These are phyloP conservation scores for Leccinum variabile DNA, from an alignment of 1,284 basidiomycete species.

Conservation along the genomic window DNA sequence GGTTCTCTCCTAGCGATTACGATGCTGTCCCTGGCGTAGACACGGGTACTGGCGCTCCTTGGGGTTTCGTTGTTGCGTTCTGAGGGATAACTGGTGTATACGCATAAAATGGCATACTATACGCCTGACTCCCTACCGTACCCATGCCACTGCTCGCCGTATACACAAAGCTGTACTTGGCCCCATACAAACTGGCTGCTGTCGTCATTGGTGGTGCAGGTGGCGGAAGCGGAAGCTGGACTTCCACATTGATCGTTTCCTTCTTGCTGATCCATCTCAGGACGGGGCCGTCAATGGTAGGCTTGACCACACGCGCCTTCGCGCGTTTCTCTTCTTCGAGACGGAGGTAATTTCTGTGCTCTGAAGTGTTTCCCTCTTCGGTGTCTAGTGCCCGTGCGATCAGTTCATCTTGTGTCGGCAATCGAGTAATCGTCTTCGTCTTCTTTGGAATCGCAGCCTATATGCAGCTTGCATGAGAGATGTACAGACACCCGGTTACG, in stretches of 20 bases:
- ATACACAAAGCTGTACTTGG: slow-evolving; percentile 32
- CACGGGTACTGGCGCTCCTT: neutral
- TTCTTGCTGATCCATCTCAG: slow-evolving; percentile 71
- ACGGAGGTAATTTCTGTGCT: slow-evolving; percentile 74
- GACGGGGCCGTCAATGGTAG: slow-evolving; percentile 66
- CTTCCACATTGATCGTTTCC: slow-evolving; percentile 48
- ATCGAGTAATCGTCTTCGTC: slow-evolving; percentile 47
- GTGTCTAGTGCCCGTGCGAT: slow-evolving; percentile 81
- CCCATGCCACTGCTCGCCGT: slow-evolving; percentile 11
- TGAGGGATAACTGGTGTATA: slow-evolving; percentile 22
- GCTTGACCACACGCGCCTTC: slow-evolving; percentile 60
- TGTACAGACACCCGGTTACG: neutral
- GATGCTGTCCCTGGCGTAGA: neutral
- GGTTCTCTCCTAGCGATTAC: neutral
- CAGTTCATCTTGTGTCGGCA: slow-evolving; percentile 75
- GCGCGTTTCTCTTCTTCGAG: slow-evolving; percentile 81
- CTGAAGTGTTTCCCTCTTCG: slow-evolving; percentile 81
- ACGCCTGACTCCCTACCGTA: slow-evolving; percentile 22
- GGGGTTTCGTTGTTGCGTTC: slow-evolving; percentile 10
- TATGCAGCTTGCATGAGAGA: slow-evolving; percentile 8
- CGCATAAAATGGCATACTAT: slow-evolving; percentile 28
- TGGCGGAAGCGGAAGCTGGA: slow-evolving; percentile 20
- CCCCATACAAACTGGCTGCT: slow-evolving; percentile 15
- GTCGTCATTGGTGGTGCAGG: slow-evolving; percentile 4
- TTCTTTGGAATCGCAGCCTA: slow-evolving; percentile 65